phyloP scores from a whole-genome alignment of 768 basidiomycete genomes.

The Trichaptum fuscoviolaceum region DNA sequence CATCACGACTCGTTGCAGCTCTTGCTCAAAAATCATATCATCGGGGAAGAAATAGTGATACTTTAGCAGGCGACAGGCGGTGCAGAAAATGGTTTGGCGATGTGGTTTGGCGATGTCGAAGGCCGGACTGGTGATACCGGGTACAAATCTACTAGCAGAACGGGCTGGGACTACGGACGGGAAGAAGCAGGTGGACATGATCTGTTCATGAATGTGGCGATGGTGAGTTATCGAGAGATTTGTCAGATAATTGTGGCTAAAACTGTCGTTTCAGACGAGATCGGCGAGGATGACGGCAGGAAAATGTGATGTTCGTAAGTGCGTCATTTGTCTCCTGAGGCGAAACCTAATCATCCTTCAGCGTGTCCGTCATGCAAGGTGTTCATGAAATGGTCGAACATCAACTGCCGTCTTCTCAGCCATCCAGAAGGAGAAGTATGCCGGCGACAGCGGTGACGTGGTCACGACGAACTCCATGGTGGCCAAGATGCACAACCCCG shows the following conservation, averaged over 20 bases:
- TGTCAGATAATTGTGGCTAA: constrained; percentile 6
- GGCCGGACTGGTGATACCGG: constrained; percentile 75
- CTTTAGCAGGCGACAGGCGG: constrained; percentile 66
- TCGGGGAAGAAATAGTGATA: constrained; percentile 77
- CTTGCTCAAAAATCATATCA: constrained; percentile 80
- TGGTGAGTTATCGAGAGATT: constrained; percentile 40
- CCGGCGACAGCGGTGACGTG: constrained; percentile 95
- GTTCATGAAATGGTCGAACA: constrained; percentile 98
- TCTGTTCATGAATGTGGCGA: constrained; percentile 90
- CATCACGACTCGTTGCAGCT: constrained; percentile 90
- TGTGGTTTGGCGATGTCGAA: constrained; percentile 75
- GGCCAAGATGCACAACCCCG: constrained; percentile 95
- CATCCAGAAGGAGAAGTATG: constrained; percentile 90
- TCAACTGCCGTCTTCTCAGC: constrained; percentile 98
- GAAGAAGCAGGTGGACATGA: constrained; percentile 45
- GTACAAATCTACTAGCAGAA: constrained; percentile 46
- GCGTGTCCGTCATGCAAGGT: constrained; percentile 97
- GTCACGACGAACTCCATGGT: constrained; percentile 99
- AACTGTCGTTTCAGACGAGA: constrained; percentile 60
- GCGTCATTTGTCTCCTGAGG: not conserved
- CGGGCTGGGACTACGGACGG: constrained; percentile 21
- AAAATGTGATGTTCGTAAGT: no score
- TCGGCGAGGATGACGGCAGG: constrained; percentile 98
- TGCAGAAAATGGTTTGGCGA: constrained; percentile 63
- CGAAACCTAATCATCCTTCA: constrained; percentile 22